A percentile compares a stretch with the other conserved stretches of the same genome.
Evolutionary conservation across 192 early-diverging fungal species (phyloP).

Genomic region (Coemansia sp.): DNA sequence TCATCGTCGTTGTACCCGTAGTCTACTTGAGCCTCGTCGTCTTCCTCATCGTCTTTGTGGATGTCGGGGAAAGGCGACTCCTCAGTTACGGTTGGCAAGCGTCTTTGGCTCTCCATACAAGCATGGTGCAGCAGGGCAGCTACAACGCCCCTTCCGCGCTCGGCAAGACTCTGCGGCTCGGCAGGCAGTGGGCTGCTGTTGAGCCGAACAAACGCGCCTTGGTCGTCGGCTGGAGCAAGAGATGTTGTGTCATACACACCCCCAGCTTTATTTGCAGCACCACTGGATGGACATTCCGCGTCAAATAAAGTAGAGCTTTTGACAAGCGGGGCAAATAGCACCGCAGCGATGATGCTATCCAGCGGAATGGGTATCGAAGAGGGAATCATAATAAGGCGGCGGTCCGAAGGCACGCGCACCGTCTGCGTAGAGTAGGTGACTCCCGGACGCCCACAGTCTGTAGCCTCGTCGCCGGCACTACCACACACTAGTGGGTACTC

Average conservation of each 20-base stretch:
- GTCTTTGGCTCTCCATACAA: neutral
- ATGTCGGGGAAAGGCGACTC: neutral
- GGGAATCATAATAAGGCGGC: conserved; percentile 26
- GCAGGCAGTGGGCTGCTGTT: neutral
- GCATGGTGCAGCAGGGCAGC: neutral
- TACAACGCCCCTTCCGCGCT: neutral
- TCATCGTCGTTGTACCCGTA: neutral
- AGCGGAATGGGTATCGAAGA: conserved; percentile 7
- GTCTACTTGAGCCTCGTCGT: neutral
- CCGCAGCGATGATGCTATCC: conserved; percentile 11
- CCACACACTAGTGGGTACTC: conserved; percentile 12
- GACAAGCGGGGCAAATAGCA: neutral
- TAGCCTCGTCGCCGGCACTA: neutral
- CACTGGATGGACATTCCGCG: neutral
- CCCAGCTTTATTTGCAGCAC: neutral
- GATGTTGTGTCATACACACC: neutral
- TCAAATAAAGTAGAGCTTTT: neutral
- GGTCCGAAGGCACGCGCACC: conserved; percentile 23
- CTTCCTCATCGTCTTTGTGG: neutral
- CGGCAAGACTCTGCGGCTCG: neutral
- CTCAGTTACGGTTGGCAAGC: neutral
- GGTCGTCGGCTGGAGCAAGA: neutral
- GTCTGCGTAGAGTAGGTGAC: conserved; percentile 19
- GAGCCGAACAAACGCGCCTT: neutral
- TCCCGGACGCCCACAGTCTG: conserved; percentile 7